Percentiles rank a stretch among this genome's conserved stretches.
Evolutionary conservation across 108 stramenopile genomes (phyloP).

Genomic region (Fragilaria crotonensis): DNA sequence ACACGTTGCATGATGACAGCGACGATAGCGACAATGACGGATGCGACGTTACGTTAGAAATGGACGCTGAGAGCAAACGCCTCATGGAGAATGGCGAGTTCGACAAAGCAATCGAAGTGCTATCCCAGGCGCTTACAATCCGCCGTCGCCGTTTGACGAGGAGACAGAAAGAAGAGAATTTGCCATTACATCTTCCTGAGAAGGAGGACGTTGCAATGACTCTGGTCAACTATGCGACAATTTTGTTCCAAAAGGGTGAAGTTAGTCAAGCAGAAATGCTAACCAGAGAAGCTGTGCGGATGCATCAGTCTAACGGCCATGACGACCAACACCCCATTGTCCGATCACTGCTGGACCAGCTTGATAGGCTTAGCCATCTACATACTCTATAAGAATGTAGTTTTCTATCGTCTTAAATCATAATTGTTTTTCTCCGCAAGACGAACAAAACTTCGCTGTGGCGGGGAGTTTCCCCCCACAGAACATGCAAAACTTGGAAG

Average conservation of each 20-base stretch:
- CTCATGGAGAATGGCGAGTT: slow-evolving; percentile 10
- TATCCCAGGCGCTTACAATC: slow-evolving; percentile 6
- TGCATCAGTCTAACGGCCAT: slow-evolving; percentile 9
- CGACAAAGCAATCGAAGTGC: slow-evolving; percentile 6
- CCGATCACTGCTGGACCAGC: neutral
- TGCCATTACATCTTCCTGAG: neutral
- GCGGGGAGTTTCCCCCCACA: slow-evolving; percentile 8
- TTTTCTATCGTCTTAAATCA: no score
- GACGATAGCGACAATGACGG: neutral
- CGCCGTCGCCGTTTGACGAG: slow-evolving; percentile 11
- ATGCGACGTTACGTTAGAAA: neutral
- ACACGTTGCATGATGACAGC: neutral
- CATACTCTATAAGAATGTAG: neutral
- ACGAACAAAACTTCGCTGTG: slow-evolving; percentile 13
- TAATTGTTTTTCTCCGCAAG: slow-evolving; percentile 13
- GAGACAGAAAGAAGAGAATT: slow-evolving; percentile 1
- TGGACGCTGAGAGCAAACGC: slow-evolving; percentile 5
- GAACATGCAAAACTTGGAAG: slow-evolving; percentile 16
- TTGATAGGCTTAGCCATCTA: neutral
- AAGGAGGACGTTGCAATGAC: slow-evolving; percentile 12
- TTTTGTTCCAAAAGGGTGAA: slow-evolving; percentile 8
- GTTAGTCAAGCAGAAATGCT: slow-evolving; percentile 7
- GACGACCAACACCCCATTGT: neutral
- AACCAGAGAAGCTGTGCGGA: slow-evolving; percentile 3
- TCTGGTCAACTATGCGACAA: slow-evolving; percentile 2